These are phyloP conservation scores for Aristolochia fimbriata DNA, from an alignment of 164 flowering plant species.

Conservation along the genomic window DNA sequence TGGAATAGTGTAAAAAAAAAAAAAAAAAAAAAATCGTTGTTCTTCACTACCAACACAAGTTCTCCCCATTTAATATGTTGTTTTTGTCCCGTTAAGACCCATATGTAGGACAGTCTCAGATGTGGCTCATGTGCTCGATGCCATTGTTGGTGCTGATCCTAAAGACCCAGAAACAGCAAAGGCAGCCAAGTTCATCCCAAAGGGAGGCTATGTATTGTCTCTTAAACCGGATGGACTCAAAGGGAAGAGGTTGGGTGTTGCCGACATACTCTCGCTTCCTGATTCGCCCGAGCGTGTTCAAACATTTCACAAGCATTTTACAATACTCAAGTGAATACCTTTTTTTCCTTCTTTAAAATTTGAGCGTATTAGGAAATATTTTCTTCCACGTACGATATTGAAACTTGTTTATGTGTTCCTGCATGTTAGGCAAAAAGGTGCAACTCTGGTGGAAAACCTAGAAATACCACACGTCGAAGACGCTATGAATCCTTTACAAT, in stretches of 20 bases:
- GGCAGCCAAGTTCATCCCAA: constrained; percentile 42
- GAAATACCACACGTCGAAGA: too few relatives aligned
- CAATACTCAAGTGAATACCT: constrained; percentile 27
- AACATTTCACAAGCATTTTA: constrained; percentile 22
- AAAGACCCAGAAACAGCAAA: constrained; percentile 28
- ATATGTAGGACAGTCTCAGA: constrained; percentile 65
- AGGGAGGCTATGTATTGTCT: constrained; percentile 50
- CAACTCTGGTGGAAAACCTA: constrained; percentile 35
- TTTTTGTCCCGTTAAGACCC: constrained; percentile 47
- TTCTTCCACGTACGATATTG: too few relatives aligned
- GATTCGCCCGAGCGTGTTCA: background rate
- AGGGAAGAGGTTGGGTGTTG: constrained; percentile 47
- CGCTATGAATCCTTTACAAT: too few relatives aligned
- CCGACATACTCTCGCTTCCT: too few relatives aligned
- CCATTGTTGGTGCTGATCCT: constrained; percentile 48
- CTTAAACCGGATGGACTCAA: constrained; percentile 42
- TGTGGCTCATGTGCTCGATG: constrained; percentile 58
- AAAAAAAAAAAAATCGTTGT: too few relatives aligned
- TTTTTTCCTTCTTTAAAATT: too few relatives aligned
- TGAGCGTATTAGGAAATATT: too few relatives aligned
- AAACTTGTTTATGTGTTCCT: too few relatives aligned
- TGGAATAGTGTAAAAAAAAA: too few relatives aligned
- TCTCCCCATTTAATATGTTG: too few relatives aligned
- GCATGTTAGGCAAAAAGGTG: constrained; percentile 32
- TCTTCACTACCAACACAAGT: too few relatives aligned